These are phyloP conservation scores for Leccinum imitatum DNA, from an alignment of 768 basidiomycete species.

Conservation along the genomic window DNA sequence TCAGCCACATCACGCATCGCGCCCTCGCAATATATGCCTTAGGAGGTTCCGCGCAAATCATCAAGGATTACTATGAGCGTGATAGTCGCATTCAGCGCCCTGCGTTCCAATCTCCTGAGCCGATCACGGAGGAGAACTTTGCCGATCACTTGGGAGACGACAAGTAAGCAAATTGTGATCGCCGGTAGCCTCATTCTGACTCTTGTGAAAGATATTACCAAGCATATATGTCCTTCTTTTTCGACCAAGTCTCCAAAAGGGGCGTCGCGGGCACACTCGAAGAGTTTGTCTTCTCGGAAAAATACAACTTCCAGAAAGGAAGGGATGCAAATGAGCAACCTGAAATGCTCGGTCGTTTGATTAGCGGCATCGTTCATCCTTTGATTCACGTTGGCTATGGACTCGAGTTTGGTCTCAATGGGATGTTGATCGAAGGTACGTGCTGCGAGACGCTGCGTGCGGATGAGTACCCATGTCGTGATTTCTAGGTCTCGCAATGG, in stretches of 20 bases:
- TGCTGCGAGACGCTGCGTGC: too few species aligned
- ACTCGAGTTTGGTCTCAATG: slow-evolving; percentile 60
- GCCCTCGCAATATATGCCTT: slow-evolving; percentile 29
- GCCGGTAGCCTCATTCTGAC: neutral
- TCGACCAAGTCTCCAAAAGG: slow-evolving; percentile 13
- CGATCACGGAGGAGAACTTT: slow-evolving; percentile 26
- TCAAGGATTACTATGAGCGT: slow-evolving; percentile 27
- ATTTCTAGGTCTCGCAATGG: slow-evolving; percentile 25
- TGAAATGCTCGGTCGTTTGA: slow-evolving; percentile 53
- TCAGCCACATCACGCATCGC: slow-evolving; percentile 32
- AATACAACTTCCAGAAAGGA: slow-evolving; percentile 24
- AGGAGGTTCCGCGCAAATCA: slow-evolving; percentile 23
- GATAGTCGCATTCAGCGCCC: slow-evolving; percentile 26
- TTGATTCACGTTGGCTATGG: slow-evolving; percentile 65
- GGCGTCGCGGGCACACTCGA: slow-evolving; percentile 21
- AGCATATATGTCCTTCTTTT: slow-evolving; percentile 30
- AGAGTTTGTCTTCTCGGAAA: slow-evolving; percentile 32
- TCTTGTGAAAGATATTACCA: slow-evolving; percentile 23
- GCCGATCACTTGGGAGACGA: slow-evolving; percentile 27
- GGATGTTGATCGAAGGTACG: slow-evolving; percentile 61
- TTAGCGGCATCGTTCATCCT: slow-evolving; percentile 54
- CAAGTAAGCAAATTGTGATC: slow-evolving; percentile 14
- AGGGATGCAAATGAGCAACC: slow-evolving; percentile 33
- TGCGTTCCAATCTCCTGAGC: slow-evolving; percentile 22
- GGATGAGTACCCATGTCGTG: neutral